Conservation (phyloP, 208 protist species). For the Jaenimonas drosophilae region DNA sequence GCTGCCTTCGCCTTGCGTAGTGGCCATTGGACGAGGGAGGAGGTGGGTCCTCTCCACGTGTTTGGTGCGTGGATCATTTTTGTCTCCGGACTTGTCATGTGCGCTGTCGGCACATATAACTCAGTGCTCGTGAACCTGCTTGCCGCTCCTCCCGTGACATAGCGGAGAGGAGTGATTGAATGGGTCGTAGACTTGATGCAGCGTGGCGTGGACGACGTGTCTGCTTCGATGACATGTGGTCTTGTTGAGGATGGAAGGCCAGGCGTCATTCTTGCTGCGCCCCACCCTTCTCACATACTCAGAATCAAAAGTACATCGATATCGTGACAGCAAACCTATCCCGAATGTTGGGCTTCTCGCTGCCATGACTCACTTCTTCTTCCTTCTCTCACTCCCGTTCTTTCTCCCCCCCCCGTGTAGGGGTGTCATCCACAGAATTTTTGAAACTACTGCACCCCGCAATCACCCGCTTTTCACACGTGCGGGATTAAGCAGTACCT, state of each 20-base stretch:
- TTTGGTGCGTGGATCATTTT: conserved; percentile 27
- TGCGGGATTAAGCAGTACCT: too few relatives aligned
- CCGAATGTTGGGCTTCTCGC: too few relatives aligned
- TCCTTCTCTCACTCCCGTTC: too few relatives aligned
- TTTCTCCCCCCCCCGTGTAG: too few relatives aligned
- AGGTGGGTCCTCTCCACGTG: conserved; percentile 26
- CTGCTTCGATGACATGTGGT: neutral
- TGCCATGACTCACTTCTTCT: too few relatives aligned
- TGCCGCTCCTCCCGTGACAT: neutral
- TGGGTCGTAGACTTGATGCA: neutral
- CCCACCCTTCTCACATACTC: too few relatives aligned
- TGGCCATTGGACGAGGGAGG: conserved; percentile 22
- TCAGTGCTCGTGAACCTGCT: conserved; percentile 33
- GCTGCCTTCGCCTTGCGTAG: conserved; percentile 55
- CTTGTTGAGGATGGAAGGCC: neutral
- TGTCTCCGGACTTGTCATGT: conserved; percentile 31
- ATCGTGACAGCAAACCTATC: too few relatives aligned
- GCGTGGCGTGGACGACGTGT: neutral
- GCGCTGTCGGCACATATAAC: conserved; percentile 39
- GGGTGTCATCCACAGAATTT: too few relatives aligned
- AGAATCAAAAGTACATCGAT: too few relatives aligned
- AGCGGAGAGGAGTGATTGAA: neutral
- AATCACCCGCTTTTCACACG: too few relatives aligned
- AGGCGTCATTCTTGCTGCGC: too few relatives aligned
- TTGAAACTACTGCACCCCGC: too few relatives aligned